Conservation (phyloP, 75 land plant genomes). For the Cupressus sempervirens region DNA sequence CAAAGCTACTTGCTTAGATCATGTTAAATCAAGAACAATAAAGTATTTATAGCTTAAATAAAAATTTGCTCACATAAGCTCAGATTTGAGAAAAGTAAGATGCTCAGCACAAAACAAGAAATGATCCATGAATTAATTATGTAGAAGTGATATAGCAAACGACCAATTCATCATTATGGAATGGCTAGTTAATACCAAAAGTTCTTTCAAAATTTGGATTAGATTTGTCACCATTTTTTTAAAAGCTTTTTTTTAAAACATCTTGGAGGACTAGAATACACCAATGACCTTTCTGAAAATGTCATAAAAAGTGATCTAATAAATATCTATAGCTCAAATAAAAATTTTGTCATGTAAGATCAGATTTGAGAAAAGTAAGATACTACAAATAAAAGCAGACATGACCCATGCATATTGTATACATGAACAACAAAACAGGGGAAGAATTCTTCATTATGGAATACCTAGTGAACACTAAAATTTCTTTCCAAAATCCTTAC, state of each 20-base stretch:
- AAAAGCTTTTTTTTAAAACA: no score
- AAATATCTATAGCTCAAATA: neutral
- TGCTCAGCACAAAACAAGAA: neutral
- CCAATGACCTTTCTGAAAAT: neutral
- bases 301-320: no score
- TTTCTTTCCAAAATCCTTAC: neutral
- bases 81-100: neutral
- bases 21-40: no score
- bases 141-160: neutral
- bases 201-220: neutral
- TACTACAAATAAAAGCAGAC: neutral
- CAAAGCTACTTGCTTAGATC: neutral
- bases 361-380: neutral
- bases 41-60: neutral
- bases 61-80: neutral
- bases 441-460: neutral
- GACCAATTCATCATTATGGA: neutral
- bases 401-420: neutral
- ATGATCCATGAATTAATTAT: neutral
- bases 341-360: neutral
- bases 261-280: no score
- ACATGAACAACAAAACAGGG: neutral
- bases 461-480: neutral
- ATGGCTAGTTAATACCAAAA: no score
- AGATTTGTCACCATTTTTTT: no score